Evolutionary conservation across 345 rosid genomes (phyloP).

Genomic region (Laguncularia racemosa): DNA sequence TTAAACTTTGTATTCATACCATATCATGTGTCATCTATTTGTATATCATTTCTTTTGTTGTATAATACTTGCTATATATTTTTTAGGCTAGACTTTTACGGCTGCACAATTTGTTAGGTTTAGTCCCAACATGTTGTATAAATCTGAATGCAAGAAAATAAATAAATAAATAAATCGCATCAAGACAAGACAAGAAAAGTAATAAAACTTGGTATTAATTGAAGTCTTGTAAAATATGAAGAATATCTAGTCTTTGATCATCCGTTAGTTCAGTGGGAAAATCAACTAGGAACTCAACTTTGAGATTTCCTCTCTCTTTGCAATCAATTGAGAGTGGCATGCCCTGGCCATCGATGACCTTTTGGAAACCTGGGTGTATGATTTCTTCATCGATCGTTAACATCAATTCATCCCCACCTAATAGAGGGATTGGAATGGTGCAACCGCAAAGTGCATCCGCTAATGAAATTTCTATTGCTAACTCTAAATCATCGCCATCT

Average conservation of each 20-base stretch:
- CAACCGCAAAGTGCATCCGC: conserved; percentile 60
- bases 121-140: no score
- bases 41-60: no score
- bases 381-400: conserved; percentile 43
- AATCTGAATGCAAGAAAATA: no score
- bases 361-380: conserved; percentile 48
- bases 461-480: conserved; percentile 46
- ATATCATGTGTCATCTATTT: no score
- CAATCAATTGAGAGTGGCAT: conserved; percentile 50
- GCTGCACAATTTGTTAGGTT: no score
- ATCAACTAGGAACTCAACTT: conserved; percentile 30
- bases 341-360: conserved; percentile 46
- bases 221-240: conserved; percentile 38
- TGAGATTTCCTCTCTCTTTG: conserved; percentile 57
- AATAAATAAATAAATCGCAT: no score
- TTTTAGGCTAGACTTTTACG: no score
- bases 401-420: conserved; percentile 37
- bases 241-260: conserved; percentile 37
- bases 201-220: background rate
- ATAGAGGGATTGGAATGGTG: conserved; percentile 42
- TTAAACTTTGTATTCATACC: no score
- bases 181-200: background rate
- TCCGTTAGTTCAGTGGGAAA: conserved; percentile 49
- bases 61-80: no score
- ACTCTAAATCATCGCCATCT: conserved; percentile 59